phyloP scores from a whole-genome alignment of 495 filamentous ascomycete species.

The Hypoxylon lenormandii region DNA sequence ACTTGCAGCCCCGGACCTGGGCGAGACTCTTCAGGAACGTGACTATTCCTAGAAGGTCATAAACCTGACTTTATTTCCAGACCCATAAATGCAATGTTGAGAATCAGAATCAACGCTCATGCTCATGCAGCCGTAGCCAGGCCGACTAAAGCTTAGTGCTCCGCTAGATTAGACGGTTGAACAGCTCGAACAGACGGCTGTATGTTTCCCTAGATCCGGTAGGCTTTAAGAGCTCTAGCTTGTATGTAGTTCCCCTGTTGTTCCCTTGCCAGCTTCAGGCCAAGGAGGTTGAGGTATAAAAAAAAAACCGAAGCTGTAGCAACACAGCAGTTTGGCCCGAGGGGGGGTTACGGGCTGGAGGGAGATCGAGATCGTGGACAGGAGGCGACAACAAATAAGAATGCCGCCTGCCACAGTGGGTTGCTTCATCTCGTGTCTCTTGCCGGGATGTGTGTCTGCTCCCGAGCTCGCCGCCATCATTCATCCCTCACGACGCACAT shows the following conservation, averaged over 20 bases:
- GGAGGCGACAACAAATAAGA: conserved; percentile 43
- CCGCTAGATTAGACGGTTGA: conserved; percentile 2
- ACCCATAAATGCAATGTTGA: conserved; percentile 38
- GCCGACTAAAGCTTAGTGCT: conserved; percentile 37
- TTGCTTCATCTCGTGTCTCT: conserved; percentile 47
- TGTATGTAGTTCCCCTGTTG: no score
- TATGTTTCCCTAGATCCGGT: no score
- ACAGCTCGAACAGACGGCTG: no score
- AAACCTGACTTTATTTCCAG: conserved; percentile 26
- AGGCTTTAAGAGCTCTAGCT: no score
- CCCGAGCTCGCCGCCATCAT: conserved; percentile 39
- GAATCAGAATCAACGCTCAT: conserved; percentile 44
- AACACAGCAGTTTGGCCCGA: conserved; percentile 12
- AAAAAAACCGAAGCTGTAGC: conserved; percentile 19
- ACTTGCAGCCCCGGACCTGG: conserved; percentile 31
- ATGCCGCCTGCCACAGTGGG: conserved; percentile 26
- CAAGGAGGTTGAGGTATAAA: conserved; percentile 11
- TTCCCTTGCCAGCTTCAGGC: neutral
- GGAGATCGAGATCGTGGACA: conserved; percentile 44
- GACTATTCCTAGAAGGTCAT: conserved; percentile 43
- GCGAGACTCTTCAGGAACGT: conserved; percentile 45
- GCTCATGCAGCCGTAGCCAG: conserved; percentile 36
- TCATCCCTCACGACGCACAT: conserved; percentile 27
- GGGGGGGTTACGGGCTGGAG: conserved; percentile 29
- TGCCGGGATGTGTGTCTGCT: conserved; percentile 36